Percentiles rank a stretch among this genome's conserved stretches.
phyloP scores from a whole-genome alignment of 345 rosid species.

The Nephelium lappaceum region DNA sequence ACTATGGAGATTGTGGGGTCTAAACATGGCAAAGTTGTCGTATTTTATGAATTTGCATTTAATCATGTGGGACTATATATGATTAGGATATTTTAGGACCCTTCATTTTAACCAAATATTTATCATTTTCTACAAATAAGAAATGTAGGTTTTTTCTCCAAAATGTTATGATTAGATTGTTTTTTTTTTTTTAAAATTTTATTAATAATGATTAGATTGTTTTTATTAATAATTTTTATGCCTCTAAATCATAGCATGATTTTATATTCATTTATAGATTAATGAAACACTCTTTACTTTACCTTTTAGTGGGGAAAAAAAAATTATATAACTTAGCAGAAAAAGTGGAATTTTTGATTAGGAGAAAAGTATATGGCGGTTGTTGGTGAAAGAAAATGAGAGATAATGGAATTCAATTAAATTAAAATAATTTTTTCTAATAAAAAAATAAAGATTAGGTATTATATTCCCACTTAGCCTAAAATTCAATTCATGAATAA shows the following conservation, averaged over 20 bases:
- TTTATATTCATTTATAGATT: too few relatives aligned
- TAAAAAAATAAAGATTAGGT: neutral
- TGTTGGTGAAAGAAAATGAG: neutral
- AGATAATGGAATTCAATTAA: neutral
- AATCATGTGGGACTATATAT: neutral
- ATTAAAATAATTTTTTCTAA: neutral
- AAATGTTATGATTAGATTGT: too few relatives aligned
- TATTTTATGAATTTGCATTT: neutral
- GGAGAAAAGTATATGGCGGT: neutral
- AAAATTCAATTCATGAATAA: neutral
- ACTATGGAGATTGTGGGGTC: neutral
- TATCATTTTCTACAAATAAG: too few relatives aligned
- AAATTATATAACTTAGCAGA: neutral
- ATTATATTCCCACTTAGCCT: slow-evolving; percentile 15
- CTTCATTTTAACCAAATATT: neutral
- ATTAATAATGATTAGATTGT: too few relatives aligned
- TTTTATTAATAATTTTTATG: too few relatives aligned
- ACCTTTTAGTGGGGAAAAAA: neutral
- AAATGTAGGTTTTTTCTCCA: too few relatives aligned
- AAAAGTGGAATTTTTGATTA: neutral
- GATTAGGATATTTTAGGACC: neutral
- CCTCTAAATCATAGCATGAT: too few relatives aligned
- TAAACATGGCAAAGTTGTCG: neutral
- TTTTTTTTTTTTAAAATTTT: too few relatives aligned
- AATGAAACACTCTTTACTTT: too few relatives aligned